Base-by-base conservation (phyloP, 192 early-diverging fungal species). In the Chytriomyces confervae region DNA sequence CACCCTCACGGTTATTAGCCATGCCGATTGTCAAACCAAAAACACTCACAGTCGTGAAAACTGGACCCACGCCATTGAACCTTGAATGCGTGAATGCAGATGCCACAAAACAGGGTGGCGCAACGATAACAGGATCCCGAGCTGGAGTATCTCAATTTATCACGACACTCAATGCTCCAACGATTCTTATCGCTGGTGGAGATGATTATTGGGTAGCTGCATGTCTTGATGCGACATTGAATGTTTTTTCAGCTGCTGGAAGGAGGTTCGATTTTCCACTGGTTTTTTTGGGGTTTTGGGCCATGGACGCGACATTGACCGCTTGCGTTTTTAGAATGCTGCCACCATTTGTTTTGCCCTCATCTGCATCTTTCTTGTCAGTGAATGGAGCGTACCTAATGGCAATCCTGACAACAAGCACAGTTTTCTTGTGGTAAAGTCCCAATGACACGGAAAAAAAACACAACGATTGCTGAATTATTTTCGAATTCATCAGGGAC, bases 161-260 rank as follows among this genome's bases (percentile, higher is more conserved):
- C 13, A 90, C 92, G 65, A 88, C 86, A 62, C 66, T 94, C 11
- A 85, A 85, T 8, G 81, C 81, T 50, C 69, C 82, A 29, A 89
- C 91, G 5, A 63, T 94, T n/a, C 81, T 87, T 8, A 81, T 94
- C 63, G 84, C 86, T 0, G 92, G 91, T 27, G 88, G 90, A 57
- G 65, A 79, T 7, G 66, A 76, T 2, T 95, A 91, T 73, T 82
- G 83, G 72, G 90, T 89, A 3, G 87, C 89, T 7, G 79, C 88
- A 8, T 93, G 90, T 63, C 86, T 90, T 51, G 92, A 95, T 77
- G 89, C 85, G 36, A 85, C 86, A 3, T 23, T 95, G 16, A 84
- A 89, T 69, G 69, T 93, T 3, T 94, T 90, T 80, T 90, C 90
- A 27, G 80, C 83, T 5, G 86, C 90, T 13, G 93, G 94, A n/a